Evolutionary conservation across 441 rosid genomes (phyloP).

Genomic region (Adansonia grandidieri): DNA sequence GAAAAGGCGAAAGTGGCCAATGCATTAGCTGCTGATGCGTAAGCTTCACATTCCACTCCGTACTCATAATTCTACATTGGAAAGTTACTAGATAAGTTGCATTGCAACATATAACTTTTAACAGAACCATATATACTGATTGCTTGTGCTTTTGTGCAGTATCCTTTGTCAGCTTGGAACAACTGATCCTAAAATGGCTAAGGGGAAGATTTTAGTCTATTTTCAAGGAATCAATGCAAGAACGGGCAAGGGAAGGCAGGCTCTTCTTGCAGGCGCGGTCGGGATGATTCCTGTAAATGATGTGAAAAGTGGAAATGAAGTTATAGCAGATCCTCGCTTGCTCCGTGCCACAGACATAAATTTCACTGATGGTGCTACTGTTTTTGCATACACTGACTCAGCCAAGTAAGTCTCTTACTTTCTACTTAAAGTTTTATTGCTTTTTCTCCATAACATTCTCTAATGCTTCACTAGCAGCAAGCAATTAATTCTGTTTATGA

Average conservation of each 20-base stretch:
- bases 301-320: constrained; percentile 35
- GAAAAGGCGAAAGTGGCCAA: constrained; percentile 36
- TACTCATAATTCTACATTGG: not conserved
- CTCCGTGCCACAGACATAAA: constrained; percentile 61
- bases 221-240: constrained; percentile 45
- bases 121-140: not conserved
- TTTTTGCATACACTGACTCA: constrained; percentile 48
- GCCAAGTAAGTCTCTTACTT: constrained; percentile 35
- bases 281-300: constrained; percentile 74
- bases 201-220: constrained; percentile 69
- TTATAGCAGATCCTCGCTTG: constrained; percentile 53
- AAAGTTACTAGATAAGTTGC: not conserved
- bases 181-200: constrained; percentile 56
- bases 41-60: constrained; percentile 27
- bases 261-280: constrained; percentile 50
- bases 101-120: not conserved
- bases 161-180: constrained; percentile 41
- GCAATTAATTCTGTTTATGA: not conserved
- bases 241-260: constrained; percentile 46
- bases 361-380: constrained; percentile 46
- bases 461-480: not conserved
- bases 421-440: not conserved
- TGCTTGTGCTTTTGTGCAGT: constrained; percentile 31
- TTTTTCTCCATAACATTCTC: not conserved
- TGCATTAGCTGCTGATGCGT: constrained; percentile 37